phyloP scores from a whole-genome alignment of 441 rosid species.

The Eruca vesicaria region DNA sequence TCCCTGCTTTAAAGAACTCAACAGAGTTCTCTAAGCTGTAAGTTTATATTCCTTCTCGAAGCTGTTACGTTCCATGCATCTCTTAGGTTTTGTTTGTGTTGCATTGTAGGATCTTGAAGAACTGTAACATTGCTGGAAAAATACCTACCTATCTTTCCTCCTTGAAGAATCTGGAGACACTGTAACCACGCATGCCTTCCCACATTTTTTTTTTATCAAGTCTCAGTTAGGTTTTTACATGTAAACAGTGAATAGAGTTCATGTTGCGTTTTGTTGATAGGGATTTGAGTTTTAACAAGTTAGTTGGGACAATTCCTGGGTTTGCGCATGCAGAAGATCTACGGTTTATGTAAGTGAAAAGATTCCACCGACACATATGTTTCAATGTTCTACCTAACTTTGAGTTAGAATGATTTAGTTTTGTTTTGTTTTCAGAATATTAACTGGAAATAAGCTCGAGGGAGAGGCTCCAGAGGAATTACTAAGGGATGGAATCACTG shows the following conservation, averaged over 20 bases:
- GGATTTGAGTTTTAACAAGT: slow-evolving; percentile 84
- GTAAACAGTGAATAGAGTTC: slow-evolving; percentile 11
- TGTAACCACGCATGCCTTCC: slow-evolving; percentile 44
- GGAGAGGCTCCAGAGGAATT: slow-evolving; percentile 69
- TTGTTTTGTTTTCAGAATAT: slow-evolving; percentile 44
- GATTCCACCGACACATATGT: not conserved
- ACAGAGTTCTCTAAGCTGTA: slow-evolving; percentile 46
- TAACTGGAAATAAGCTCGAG: slow-evolving; percentile 59
- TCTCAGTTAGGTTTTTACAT: slow-evolving; percentile 11
- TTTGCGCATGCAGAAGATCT: slow-evolving; percentile 34
- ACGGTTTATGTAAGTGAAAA: slow-evolving; percentile 59
- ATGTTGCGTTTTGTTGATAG: slow-evolving; percentile 38
- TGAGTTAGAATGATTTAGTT: slow-evolving; percentile 23
- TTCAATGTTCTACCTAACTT: slow-evolving; percentile 1
- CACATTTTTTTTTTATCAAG: not conserved
- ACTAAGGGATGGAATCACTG: slow-evolving; percentile 57
- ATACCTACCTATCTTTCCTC: slow-evolving; percentile 49
- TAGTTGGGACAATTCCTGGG: slow-evolving; percentile 57
- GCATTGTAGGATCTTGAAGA: slow-evolving; percentile 50
- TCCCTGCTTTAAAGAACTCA: slow-evolving; percentile 48
- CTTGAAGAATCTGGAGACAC: slow-evolving; percentile 41
- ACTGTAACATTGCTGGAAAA: slow-evolving; percentile 50
- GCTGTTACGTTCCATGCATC: not conserved
- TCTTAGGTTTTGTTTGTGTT: not conserved
- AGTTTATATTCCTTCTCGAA: slow-evolving; percentile 29